A percentile compares a stretch with the other conserved stretches of the same genome.
phyloP scores from a whole-genome alignment of 1,139 yeast genomes.

The Yamadazyma sp. region DNA sequence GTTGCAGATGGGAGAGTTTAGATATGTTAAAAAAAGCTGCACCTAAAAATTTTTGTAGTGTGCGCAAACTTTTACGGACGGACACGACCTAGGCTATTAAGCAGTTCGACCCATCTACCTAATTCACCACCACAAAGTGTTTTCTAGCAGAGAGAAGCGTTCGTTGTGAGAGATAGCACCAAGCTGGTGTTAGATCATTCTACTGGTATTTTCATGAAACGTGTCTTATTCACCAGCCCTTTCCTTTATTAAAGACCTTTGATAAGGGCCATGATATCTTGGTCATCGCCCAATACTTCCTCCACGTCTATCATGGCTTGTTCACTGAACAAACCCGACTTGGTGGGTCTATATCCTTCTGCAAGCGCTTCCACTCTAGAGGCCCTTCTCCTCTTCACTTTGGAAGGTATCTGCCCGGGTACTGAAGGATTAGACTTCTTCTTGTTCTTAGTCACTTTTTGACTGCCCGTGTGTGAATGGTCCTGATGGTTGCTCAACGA shows the following conservation, averaged over 20 bases:
- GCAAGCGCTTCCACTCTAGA: slow-evolving; percentile 73
- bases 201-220: not conserved
- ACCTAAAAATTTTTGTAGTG: not conserved
- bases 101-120: too few species aligned
- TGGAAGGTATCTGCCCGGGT: slow-evolving; percentile 20
- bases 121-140: too few species aligned
- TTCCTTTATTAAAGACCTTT: slow-evolving; percentile 32
- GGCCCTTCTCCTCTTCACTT: slow-evolving; percentile 50
- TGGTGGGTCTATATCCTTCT: slow-evolving; percentile 72
- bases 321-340: slow-evolving; percentile 72
- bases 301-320: slow-evolving; percentile 71
- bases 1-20: not conserved
- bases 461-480: not conserved
- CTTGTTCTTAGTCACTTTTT: slow-evolving; percentile 8
- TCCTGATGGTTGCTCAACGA: slow-evolving; percentile 13
- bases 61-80: not conserved
- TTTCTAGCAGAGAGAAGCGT: too few species aligned
- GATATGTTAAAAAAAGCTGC: not conserved
- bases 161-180: too few species aligned
- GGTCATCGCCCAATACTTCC: slow-evolving; percentile 51
- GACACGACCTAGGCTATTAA: too few species aligned
- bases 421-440: slow-evolving; percentile 11
- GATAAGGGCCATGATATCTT: slow-evolving; percentile 46
- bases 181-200: too few species aligned
- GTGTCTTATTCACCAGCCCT: not conserved